These are phyloP conservation scores for Cucurbita ficifolia DNA, from an alignment of 306 rosid species.

Conservation along the genomic window DNA sequence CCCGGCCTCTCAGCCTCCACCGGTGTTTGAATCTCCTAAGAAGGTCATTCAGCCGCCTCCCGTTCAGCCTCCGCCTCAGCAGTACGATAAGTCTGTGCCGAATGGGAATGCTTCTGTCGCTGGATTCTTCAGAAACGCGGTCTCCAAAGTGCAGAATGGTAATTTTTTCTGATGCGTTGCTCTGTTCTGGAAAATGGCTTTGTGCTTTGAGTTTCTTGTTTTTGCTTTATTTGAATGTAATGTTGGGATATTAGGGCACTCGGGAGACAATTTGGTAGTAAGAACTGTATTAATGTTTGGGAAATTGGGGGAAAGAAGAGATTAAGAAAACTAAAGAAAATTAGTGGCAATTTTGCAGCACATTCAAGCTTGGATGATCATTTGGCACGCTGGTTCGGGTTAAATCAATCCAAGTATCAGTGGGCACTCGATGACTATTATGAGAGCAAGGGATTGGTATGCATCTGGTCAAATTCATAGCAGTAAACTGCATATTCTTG, in stretches of 20 bases:
- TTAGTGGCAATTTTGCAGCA: slow-evolving; percentile 29
- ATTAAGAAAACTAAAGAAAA: background rate
- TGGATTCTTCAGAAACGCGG: slow-evolving; percentile 64
- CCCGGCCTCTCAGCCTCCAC: slow-evolving; percentile 26
- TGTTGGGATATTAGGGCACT: background rate
- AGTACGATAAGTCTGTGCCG: slow-evolving; percentile 28
- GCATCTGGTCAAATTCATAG: slow-evolving; percentile 11
- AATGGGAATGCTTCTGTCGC: slow-evolving; percentile 40
- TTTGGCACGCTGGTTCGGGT: slow-evolving; percentile 96
- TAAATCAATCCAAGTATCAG: slow-evolving; percentile 92
- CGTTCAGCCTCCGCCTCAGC: slow-evolving; percentile 86
- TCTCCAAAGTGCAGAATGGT: slow-evolving; percentile 70
- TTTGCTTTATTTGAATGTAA: background rate
- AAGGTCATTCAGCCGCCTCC: slow-evolving; percentile 43
- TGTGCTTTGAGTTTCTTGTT: background rate
- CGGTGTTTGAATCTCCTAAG: slow-evolving; percentile 41
- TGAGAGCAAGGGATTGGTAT: slow-evolving; percentile 87
- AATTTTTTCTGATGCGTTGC: background rate
- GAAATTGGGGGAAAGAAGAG: background rate
- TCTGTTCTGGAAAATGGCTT: background rate
- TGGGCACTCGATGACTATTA: slow-evolving; percentile 97
- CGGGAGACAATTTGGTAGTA: background rate
- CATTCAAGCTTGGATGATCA: slow-evolving; percentile 94
- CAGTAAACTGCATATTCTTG: background rate
- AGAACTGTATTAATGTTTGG: background rate